Evolutionary conservation across 139 green algal genomes (phyloP), one percentile per base, ranked within the genome.

Genomic region (Asterochloris erici): DNA sequence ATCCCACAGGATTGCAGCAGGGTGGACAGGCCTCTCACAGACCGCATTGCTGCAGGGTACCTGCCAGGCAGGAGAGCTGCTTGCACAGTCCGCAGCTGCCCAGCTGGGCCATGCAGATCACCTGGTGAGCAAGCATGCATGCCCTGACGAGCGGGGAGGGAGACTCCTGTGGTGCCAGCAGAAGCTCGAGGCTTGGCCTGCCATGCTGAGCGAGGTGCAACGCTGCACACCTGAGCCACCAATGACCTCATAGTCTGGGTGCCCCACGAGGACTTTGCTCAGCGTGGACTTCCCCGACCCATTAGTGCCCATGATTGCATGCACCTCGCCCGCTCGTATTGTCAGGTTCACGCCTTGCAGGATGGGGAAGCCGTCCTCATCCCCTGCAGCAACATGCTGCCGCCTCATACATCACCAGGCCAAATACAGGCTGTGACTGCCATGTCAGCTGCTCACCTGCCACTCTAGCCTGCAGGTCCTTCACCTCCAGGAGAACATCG

Each of bases 281-380:
- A 99, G 89, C 60, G 97, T 99, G 84, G 85, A 94, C 89, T 99
- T 99, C 73, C 97, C 97, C 16, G 87, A 96, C 11, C 97, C 97
- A 87, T 99, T 99, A 82, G 98, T 99, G 54, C 97, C 97, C 97
- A 99, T 99, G 88, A 99, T 98, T 24, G 97, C 97, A 84, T 99
- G 96, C 47, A 96, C 87, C 87, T 98, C 93, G 64, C 95, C 95
- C 79, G 95, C 90, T 12, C 89, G 82, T n/a, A 99, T 86, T 29
- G 85, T 94, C 19, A 99, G 82, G 83, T 96, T 93, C 0, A 99
- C 94, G 69, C 97, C 97, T 19, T 96, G 93, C 0, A 99, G 90
- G 74, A 99, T 98, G 76, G 85, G 17, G 6, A 54, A 54, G 38
- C 38, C 38, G 38, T 54, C 38, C 38, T 54, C 38, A 54, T 54